Base-by-base conservation (phyloP, 345 rosid species). In the Hypericum androsaemum region DNA sequence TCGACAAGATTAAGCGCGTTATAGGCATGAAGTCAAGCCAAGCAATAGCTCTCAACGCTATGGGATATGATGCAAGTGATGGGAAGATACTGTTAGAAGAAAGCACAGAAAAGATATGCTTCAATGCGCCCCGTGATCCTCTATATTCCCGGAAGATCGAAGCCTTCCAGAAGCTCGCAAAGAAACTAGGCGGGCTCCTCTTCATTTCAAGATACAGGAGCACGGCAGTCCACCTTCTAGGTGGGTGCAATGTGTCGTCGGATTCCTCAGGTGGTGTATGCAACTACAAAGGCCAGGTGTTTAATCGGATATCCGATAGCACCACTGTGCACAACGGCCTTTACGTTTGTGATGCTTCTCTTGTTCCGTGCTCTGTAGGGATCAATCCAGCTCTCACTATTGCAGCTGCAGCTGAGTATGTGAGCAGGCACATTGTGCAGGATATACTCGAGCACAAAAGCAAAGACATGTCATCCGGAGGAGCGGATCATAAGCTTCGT, bases 301-400 rank as follows among this genome's bases (percentile, higher is more conserved):
- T 61, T 56, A 55, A 76, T 45, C 48, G 71, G 10, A 22, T 58
- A 49, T 43, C 64, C 28, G 44, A 62, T 6, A 17, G 32, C 32
- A 22, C 58, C 14, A 39, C 58, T 12, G 69, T 72, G 57, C 69
- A 76, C 41, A 57, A 48, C 12, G 77, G 81, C 17, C 77, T 76
- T 16, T 76, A 72, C 54, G 69, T 67, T 7, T 70, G 77, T 37
- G 77, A 72, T 66, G 81, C 67, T 66, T 76, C 81, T 49, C 37
- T 76, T 55, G 64, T 76, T 36, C 81, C 81, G n/a, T 72, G 81
- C 51, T 58, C 77, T 12, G 61, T 72, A 8, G 77, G 81, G 16
- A 61, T 72, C 37, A 72, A 76, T 47, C 77, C 77, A 8, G 41
- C 52, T 41, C 77, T 76, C 35, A 72, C 81, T 3, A 70, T 76